Percentiles rank a stretch among this genome's conserved stretches.
Evolutionary conservation across 306 rosid species (phyloP).

Genomic region (Begonia fuchsioides): DNA sequence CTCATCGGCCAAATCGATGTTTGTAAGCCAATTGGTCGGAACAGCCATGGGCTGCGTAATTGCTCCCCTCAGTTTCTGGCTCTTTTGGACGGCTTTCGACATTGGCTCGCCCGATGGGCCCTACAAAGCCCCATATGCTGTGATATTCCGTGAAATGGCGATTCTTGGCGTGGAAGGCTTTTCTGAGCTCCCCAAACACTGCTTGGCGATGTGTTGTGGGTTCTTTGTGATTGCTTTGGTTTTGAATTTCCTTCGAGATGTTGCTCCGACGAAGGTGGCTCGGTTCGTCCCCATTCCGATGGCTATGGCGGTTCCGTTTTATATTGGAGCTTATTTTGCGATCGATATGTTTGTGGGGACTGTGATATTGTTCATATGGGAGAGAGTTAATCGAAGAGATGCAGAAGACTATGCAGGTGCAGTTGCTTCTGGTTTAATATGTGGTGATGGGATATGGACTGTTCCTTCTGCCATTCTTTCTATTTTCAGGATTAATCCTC

Average conservation of each 20-base stretch:
- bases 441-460: conserved; percentile 17
- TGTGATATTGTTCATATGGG: conserved; percentile 11
- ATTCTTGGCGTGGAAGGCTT: conserved; percentile 71
- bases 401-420: conserved; percentile 9
- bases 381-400: conserved; percentile 6
- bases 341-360: conserved; percentile 12
- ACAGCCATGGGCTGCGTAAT: conserved; percentile 93
- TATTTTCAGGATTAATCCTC: conserved; percentile 8
- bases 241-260: conserved; percentile 55
- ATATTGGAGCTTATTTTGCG: conserved; percentile 10
- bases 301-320: conserved; percentile 41
- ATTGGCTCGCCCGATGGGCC: conserved; percentile 73
- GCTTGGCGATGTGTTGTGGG: conserved; percentile 52
- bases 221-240: conserved; percentile 61
- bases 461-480: conserved; percentile 9
- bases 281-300: conserved; percentile 77
- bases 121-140: conserved; percentile 79
- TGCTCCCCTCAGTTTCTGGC: conserved; percentile 92
- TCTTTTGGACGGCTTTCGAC: conserved; percentile 85
- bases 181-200: conserved; percentile 77
- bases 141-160: conserved; percentile 81
- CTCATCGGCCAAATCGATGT: conserved; percentile 85
- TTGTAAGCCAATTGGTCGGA: conserved; percentile 72
- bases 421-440: conserved; percentile 14
- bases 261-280: conserved; percentile 40